Conservation (phyloP, 371 early-diverging fungal species). For the Apophysomyces trapeziformis region DNA sequence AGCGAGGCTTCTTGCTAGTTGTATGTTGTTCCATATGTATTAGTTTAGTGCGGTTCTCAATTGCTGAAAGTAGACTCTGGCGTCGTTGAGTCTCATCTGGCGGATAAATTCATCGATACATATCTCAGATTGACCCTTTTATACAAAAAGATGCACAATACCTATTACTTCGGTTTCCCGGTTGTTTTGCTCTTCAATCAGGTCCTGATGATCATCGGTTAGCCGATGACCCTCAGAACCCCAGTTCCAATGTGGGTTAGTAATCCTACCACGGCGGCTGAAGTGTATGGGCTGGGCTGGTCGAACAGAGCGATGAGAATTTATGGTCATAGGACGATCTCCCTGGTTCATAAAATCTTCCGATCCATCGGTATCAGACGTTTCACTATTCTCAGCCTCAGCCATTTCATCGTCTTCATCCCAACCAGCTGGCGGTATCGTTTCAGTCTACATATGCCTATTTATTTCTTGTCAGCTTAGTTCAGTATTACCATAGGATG, state of each 20-base stretch:
- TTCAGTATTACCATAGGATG: too few relatives aligned
- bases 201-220: neutral
- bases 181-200: slow-evolving; percentile 5
- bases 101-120: neutral
- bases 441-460: neutral
- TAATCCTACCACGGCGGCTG: slow-evolving; percentile 14
- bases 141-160: neutral
- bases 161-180: neutral
- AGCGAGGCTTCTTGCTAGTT: slow-evolving; percentile 12
- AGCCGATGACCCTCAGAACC: slow-evolving; percentile 23
- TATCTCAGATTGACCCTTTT: neutral
- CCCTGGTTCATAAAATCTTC: neutral
- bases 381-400: neutral
- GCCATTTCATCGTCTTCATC: slow-evolving; percentile 11
- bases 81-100: slow-evolving; percentile 9
- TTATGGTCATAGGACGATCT: slow-evolving; percentile 13
- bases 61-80: slow-evolving; percentile 19
- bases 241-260: slow-evolving; percentile 25
- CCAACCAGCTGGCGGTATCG: neutral
- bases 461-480: neutral
- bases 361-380: neutral
- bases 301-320: slow-evolving; percentile 12
- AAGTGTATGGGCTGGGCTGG: slow-evolving; percentile 4
- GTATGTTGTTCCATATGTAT: neutral
- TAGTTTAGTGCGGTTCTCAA: slow-evolving; percentile 19